Evolutionary conservation across 2,329 filamentous ascomycete species (phyloP).

Genomic region (Metarhizium robertsii): DNA sequence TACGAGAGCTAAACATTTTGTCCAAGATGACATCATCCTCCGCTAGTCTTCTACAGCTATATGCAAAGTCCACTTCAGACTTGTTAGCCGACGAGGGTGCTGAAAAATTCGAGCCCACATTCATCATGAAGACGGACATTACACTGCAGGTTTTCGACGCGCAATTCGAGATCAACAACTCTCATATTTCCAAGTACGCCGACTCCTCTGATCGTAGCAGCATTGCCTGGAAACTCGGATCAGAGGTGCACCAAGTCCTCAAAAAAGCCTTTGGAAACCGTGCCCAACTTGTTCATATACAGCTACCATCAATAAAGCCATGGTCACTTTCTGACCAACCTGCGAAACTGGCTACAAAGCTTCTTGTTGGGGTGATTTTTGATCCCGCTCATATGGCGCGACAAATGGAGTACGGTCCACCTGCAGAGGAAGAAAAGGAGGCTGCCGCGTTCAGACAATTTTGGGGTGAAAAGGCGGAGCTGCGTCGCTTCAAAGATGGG

Average conservation of each 20-base stretch:
- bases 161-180: conserved; percentile 26
- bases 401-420: conserved; percentile 78
- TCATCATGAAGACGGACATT: conserved; percentile 56
- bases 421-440: conserved; percentile 76
- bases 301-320: conserved; percentile 22
- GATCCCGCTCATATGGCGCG: conserved; percentile 64
- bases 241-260: conserved; percentile 55
- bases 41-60: conserved; percentile 60
- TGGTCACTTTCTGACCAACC: conserved; percentile 20
- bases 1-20: conserved; percentile 67
- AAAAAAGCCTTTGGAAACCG: conserved; percentile 67
- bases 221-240: conserved; percentile 34
- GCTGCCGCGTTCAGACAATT: conserved; percentile 77
- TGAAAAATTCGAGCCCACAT: conserved; percentile 77
- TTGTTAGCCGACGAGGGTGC: conserved; percentile 64
- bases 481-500: conserved; percentile 90
- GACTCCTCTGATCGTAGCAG: conserved; percentile 32
- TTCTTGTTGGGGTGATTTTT: conserved; percentile 61
- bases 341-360: conserved; percentile 17
- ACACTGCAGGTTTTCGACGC: conserved; percentile 47
- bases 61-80: conserved; percentile 65
- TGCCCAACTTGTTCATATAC: conserved; percentile 56
- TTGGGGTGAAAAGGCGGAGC: conserved; percentile 89
- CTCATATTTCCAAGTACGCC: conserved; percentile 17
- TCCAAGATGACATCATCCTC: conserved; percentile 90